Evolutionary conservation across 148 eudicot genomes (phyloP).

Genomic region (Rhododendron kiyosumense): DNA sequence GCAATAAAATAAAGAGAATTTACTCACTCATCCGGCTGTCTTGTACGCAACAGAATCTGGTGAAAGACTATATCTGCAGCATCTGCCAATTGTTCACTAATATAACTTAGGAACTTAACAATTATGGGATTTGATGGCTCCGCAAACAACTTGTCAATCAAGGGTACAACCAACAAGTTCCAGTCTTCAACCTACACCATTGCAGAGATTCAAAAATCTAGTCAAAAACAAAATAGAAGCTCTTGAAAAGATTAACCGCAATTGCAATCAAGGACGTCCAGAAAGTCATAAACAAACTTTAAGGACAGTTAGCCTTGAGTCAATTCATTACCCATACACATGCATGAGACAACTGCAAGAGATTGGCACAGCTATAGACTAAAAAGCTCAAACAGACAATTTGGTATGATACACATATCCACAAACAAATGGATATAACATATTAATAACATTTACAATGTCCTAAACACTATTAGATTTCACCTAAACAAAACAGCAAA

Average conservation of each 20-base stretch:
- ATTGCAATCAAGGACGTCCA: neutral
- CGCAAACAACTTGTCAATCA: conserved; percentile 67
- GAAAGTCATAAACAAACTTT: neutral
- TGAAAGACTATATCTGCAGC: conserved; percentile 51
- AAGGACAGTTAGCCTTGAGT: neutral
- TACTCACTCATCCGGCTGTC: conserved; percentile 44
- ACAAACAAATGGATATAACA: neutral
- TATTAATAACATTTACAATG: neutral
- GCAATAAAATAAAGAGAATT: neutral
- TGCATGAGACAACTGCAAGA: neutral
- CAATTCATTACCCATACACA: neutral
- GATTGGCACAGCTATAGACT: neutral
- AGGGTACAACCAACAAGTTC: conserved; percentile 49
- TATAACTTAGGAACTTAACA: conserved; percentile 57
- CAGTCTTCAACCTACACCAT: conserved; percentile 60
- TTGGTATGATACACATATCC: neutral
- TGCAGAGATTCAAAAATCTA: neutral
- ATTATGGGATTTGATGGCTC: conserved; percentile 76
- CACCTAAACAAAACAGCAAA: neutral
- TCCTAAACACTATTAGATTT: too few species aligned
- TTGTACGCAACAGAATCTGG: conserved; percentile 38
- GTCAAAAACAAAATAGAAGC: neutral
- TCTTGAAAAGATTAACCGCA: neutral
- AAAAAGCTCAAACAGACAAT: neutral
- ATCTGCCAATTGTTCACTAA: conserved; percentile 63